These are phyloP conservation scores for Dryadomyces quercivorus DNA, from an alignment of 2,329 filamentous ascomycete genomes.

Conservation along the genomic window DNA sequence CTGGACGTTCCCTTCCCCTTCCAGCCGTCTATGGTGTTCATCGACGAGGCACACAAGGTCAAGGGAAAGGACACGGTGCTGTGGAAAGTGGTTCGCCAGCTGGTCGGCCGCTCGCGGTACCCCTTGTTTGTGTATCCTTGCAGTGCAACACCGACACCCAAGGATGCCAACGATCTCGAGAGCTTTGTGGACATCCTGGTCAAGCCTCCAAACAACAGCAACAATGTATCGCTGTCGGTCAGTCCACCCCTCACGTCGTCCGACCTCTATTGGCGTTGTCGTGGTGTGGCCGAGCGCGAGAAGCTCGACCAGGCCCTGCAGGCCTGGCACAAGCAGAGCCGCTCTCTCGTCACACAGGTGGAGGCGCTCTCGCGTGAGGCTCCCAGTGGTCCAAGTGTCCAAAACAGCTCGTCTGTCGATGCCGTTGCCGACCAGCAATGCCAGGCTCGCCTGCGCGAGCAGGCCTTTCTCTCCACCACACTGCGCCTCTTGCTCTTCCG, in stretches of 20 bases:
- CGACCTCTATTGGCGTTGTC: neutral
- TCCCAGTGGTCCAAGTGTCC: no score
- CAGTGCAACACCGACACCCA: neutral
- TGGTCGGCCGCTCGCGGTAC: neutral
- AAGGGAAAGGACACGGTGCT: neutral
- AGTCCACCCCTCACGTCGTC: no score
- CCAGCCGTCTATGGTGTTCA: constrained; percentile 2
- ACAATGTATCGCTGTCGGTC: neutral
- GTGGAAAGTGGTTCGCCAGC: neutral
- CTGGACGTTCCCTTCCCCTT: neutral
- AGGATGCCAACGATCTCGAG: neutral
- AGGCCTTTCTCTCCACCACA: neutral
- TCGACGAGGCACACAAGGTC: constrained; percentile 1
- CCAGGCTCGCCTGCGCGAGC: neutral
- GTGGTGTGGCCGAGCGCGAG: neutral
- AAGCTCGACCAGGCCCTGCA: neutral
- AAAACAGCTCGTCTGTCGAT: neutral
- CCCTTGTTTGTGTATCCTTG: neutral
- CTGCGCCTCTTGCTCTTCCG: neutral
- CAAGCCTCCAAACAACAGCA: neutral
- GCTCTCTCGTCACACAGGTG: neutral
- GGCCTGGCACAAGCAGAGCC: neutral
- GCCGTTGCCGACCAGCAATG: neutral
- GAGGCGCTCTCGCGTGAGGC: neutral
- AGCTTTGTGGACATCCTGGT: neutral